Conservation (phyloP, 2,329 filamentous ascomycete genomes). For the Cercospora brassicicola region DNA sequence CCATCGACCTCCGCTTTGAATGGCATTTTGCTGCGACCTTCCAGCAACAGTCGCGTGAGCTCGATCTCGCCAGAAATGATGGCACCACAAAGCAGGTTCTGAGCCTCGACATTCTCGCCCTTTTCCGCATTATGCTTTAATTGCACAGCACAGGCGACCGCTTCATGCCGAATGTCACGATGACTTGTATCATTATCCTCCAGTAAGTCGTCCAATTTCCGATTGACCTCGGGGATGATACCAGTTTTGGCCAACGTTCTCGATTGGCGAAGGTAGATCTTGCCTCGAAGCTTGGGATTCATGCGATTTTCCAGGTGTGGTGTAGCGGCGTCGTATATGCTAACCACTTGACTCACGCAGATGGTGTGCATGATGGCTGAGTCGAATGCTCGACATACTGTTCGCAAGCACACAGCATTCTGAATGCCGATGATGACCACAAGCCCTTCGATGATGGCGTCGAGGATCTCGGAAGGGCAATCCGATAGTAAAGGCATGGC, state of each 20-base stretch:
- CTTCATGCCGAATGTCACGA: not conserved
- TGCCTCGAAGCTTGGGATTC: not conserved
- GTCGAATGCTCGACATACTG: conserved; percentile 12
- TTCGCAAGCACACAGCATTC: conserved; percentile 8
- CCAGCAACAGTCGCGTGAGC: not conserved
- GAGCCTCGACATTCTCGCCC: not conserved
- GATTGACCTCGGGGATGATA: not conserved
- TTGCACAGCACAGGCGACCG: not conserved
- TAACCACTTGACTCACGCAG: conserved; percentile 9
- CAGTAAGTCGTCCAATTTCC: not conserved
- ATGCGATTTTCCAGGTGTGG: not conserved
- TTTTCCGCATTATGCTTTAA: not conserved
- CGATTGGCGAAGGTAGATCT: not conserved
- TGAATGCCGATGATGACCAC: conserved; percentile 10
- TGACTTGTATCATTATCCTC: not conserved
- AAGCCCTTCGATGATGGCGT: conserved; percentile 4
- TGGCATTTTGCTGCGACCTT: not conserved
- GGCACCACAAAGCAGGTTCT: conserved; percentile 12
- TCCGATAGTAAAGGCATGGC: too few relatives aligned
- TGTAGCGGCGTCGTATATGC: conserved; percentile 2
- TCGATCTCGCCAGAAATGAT: not conserved
- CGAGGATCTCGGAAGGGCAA: not conserved
- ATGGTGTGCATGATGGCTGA: conserved; percentile 11
- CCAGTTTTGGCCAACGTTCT: not conserved
- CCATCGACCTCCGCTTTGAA: not conserved